These are phyloP conservation scores for Metroxylon sagu DNA, from an alignment of 176 grass and related monocot species.

Conservation along the genomic window DNA sequence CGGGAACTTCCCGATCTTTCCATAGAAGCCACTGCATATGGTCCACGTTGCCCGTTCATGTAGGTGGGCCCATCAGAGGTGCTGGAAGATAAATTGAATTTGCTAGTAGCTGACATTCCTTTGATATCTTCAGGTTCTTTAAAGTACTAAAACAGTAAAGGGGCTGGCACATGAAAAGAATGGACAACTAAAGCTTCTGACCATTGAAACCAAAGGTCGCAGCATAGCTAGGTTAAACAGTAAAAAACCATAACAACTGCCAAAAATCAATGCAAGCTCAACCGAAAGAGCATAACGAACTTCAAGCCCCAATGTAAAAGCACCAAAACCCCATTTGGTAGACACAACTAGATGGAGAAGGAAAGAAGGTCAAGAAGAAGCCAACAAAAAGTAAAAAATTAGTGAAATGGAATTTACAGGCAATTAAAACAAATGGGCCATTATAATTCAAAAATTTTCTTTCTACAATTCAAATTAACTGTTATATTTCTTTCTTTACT, in stretches of 20 bases:
- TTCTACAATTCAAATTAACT: no score
- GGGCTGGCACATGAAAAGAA: neutral
- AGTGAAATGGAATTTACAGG: no score
- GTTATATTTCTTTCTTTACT: no score
- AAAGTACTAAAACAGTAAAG: neutral
- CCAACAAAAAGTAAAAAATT: no score
- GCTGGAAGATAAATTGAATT: slow-evolving; percentile 57
- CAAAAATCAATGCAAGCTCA: neutral
- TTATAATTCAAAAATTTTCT: no score
- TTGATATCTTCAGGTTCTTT: neutral
- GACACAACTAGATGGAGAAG: no score
- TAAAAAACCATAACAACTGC: neutral
- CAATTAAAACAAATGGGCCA: no score
- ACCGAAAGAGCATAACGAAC: no score
- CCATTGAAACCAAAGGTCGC: neutral
- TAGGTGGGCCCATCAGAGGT: slow-evolving; percentile 59
- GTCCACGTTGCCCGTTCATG: slow-evolving; percentile 43
- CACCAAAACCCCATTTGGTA: no score
- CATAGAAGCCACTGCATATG: slow-evolving; percentile 44
- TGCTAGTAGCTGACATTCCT: slow-evolving; percentile 60
- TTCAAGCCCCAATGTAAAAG: no score
- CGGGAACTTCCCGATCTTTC: slow-evolving; percentile 62
- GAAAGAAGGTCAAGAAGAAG: no score
- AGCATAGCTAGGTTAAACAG: neutral
- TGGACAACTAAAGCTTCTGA: neutral